Evolutionary conservation across 176 grass and related monocot genomes (phyloP).

Genomic region (Oryza rufipogon): DNA sequence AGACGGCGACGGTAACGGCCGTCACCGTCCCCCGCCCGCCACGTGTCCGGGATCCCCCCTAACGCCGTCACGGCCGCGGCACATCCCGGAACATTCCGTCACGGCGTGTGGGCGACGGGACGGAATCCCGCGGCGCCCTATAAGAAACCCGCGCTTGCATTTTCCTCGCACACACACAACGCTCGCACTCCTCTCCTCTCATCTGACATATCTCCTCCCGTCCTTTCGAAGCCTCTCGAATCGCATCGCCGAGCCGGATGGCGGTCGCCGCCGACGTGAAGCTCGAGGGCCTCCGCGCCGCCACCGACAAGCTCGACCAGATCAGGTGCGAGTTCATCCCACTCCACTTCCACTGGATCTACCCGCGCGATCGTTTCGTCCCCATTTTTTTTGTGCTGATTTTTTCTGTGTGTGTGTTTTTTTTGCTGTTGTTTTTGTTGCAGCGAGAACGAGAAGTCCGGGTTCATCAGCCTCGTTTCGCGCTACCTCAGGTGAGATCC

Average conservation of each 20-base stretch:
- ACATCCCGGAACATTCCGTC: slow-evolving; percentile 41
- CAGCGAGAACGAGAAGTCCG: slow-evolving; percentile 94
- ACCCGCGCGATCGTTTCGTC: slow-evolving; percentile 1
- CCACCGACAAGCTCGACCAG: slow-evolving; percentile 68
- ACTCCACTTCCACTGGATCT: slow-evolving; percentile 20
- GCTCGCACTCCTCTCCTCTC: slow-evolving; percentile 28
- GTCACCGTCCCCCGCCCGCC: neutral
- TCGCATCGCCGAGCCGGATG: slow-evolving; percentile 34
- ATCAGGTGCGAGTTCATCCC: slow-evolving; percentile 61
- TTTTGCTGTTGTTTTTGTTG: neutral
- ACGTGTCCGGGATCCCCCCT: slow-evolving; percentile 6
- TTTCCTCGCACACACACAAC: neutral
- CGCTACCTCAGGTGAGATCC: slow-evolving; percentile 90
- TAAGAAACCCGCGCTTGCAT: slow-evolving; percentile 35
- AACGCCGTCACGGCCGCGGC: slow-evolving; percentile 23
- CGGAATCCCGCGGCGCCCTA: slow-evolving; percentile 23
- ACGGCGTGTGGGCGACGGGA: neutral
- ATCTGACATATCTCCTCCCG: slow-evolving; percentile 56
- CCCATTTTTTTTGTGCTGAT: slow-evolving; percentile 9
- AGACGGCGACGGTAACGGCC: neutral
- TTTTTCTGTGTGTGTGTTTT: slow-evolving; percentile 14
- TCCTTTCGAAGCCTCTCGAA: slow-evolving; percentile 48
- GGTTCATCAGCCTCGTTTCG: slow-evolving; percentile 84
- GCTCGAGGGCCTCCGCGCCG: slow-evolving; percentile 58
- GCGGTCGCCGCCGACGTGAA: slow-evolving; percentile 61